phyloP scores from a whole-genome alignment of 352 stramenopile species.

The Nothophytophthora sp. region DNA sequence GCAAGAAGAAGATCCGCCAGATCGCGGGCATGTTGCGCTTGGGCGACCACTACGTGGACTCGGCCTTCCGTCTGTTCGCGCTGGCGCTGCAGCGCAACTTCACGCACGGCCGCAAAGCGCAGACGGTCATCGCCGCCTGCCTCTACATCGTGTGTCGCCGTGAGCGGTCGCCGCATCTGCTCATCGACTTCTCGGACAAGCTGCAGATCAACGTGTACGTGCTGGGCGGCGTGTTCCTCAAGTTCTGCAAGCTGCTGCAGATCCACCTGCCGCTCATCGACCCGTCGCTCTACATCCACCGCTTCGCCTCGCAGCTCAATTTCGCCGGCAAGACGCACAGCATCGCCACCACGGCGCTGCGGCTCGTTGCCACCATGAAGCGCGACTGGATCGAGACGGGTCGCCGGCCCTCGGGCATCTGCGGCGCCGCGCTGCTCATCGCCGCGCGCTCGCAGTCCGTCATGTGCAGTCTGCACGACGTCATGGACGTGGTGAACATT shows the following conservation, averaged over 20 bases:
- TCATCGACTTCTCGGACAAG: constrained; percentile 99
- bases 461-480: constrained; percentile 82
- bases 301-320: constrained; percentile 98
- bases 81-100: constrained; percentile 98
- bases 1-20: constrained; percentile 92
- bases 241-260: constrained; percentile 94
- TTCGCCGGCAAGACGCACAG: constrained; percentile 93
- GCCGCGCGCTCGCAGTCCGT: constrained; percentile 96
- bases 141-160: constrained; percentile 99
- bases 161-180: constrained; percentile 97
- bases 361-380: constrained; percentile 97
- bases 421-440: constrained; percentile 96
- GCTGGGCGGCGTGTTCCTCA: constrained; percentile 86
- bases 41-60: constrained; percentile 96
- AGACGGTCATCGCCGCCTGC: constrained; percentile 97
- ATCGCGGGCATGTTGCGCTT: constrained; percentile 94
- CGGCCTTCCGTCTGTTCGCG: constrained; percentile 95
- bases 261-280: constrained; percentile 98
- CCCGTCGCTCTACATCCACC: constrained; percentile 98
- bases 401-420: constrained; percentile 96
- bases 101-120: constrained; percentile 94
- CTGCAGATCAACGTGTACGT: constrained; percentile 95
- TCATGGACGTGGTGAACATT: constrained; percentile 95
- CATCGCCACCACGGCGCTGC: constrained; percentile 95
- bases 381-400: constrained; percentile 99